A percentile compares a stretch with the other conserved stretches of the same genome.
Conservation (phyloP, 192 early-diverging fungal species). For the Entrophospora sp. region DNA sequence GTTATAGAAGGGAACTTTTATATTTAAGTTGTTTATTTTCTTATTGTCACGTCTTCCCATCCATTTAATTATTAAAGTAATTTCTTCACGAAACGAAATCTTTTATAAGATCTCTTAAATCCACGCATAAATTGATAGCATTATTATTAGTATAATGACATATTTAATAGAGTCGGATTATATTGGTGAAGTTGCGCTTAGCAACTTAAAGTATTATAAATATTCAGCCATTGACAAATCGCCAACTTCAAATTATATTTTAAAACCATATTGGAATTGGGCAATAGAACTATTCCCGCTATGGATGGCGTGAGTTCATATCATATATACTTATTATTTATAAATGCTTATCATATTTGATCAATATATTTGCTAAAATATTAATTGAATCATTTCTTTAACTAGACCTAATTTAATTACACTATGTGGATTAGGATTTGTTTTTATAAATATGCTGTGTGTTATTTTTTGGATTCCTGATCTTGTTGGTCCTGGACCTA, state of each 20-base stretch:
- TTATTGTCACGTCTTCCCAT: no score
- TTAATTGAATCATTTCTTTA: no score
- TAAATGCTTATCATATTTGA: no score
- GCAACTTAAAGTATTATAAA: constrained; percentile 69
- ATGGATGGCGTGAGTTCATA: constrained; percentile 88
- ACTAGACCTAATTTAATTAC: constrained; percentile 74
- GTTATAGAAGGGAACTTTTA: no score
- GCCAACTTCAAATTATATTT: constrained; percentile 68
- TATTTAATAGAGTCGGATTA: constrained; percentile 50
- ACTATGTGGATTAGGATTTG: constrained; percentile 67
- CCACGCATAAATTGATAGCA: no score
- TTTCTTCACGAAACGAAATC: no score
- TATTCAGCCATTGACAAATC: constrained; percentile 79
- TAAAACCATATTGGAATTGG: constrained; percentile 87
- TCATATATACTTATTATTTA: no score
- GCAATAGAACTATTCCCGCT: constrained; percentile 78
- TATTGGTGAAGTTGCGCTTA: constrained; percentile 57
- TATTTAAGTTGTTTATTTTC: no score
- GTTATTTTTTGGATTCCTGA: constrained; percentile 61
- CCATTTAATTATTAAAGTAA: no score
- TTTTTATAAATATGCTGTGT: constrained; percentile 64
- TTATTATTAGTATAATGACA: no score
- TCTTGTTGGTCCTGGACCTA: constrained; percentile 55
- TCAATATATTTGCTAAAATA: no score
- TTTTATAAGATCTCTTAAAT: no score